phyloP scores from a whole-genome alignment of 2,329 filamentous ascomycete genomes.

The Fusarium abutilonis region DNA sequence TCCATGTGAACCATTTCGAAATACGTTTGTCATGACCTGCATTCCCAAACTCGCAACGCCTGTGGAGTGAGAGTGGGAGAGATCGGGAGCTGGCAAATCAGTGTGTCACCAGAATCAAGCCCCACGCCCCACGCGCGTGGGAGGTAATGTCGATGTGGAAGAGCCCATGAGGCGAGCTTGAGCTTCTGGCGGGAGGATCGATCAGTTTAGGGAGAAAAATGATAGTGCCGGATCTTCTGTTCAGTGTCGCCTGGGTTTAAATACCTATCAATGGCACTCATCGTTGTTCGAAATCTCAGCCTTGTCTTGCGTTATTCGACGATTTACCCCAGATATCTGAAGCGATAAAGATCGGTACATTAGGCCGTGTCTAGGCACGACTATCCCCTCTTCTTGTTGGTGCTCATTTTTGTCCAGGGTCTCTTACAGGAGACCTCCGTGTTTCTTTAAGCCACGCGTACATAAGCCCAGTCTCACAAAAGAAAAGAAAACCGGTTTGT shows the following conservation, averaged over 20 bases:
- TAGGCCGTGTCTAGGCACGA: constrained; percentile 13
- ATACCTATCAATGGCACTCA: constrained; percentile 22
- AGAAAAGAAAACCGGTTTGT: constrained; percentile 26
- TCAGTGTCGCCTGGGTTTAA: constrained; percentile 17
- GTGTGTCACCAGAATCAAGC: constrained; percentile 34
- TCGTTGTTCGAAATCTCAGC: constrained; percentile 28
- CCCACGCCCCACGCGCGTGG: constrained; percentile 46
- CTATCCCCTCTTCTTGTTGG: not conserved
- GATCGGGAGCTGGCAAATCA: constrained; percentile 42
- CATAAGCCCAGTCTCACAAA: not conserved
- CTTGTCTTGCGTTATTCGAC: constrained; percentile 36
- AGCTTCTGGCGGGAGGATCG: constrained; percentile 14
- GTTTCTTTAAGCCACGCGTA: constrained; percentile 13
- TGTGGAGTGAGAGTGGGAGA: constrained; percentile 47
- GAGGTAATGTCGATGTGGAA: constrained; percentile 35
- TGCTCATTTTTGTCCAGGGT: not conserved
- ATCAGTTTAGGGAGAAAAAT: constrained; percentile 2
- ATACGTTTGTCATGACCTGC: constrained; percentile 46
- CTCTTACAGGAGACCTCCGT: constrained; percentile 13
- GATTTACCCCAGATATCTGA: constrained; percentile 31
- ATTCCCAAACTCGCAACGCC: constrained; percentile 34
- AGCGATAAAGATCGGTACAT: constrained; percentile 26
- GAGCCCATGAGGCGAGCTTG: constrained; percentile 38
- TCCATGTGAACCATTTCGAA: constrained; percentile 41
- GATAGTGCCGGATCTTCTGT: constrained; percentile 1